These are phyloP conservation scores for Russula sp. DNA, from an alignment of 768 basidiomycete species.

Conservation along the genomic window DNA sequence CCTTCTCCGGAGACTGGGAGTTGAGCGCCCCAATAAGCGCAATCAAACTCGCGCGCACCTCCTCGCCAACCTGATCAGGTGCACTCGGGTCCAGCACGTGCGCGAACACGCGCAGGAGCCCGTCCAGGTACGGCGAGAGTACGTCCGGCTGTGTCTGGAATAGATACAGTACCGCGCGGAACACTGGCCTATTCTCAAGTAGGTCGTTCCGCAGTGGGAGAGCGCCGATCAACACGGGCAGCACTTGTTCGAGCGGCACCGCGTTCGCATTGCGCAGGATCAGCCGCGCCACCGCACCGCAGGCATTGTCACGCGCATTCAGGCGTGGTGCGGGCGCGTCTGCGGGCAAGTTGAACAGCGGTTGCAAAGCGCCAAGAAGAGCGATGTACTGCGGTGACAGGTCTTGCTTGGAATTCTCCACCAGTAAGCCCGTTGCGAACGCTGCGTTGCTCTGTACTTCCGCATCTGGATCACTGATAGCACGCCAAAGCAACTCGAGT, in stretches of 20 bases:
- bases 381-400: constrained; percentile 74
- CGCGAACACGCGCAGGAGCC: constrained; percentile 71
- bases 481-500: constrained; percentile 77
- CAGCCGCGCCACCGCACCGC: constrained; percentile 85
- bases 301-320: constrained; percentile 95
- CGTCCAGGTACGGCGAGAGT: constrained; percentile 72
- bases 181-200: constrained; percentile 86
- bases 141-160: constrained; percentile 70
- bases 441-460: constrained; percentile 97
- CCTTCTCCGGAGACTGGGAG: constrained; percentile 65
- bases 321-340: constrained; percentile 59
- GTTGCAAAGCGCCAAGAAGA: constrained; percentile 73
- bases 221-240: constrained; percentile 74
- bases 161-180: constrained; percentile 83
- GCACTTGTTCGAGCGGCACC: constrained; percentile 85
- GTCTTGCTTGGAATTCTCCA: constrained; percentile 81
- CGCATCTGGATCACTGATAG: constrained; percentile 76
- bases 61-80: constrained; percentile 74
- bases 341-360: constrained; percentile 64
- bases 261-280: constrained; percentile 72
- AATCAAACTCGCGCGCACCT: constrained; percentile 70
- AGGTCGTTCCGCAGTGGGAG: constrained; percentile 85
- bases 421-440: constrained; percentile 86
- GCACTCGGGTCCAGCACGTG: constrained; percentile 73
- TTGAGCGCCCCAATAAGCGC: constrained; percentile 68